A percentile compares a stretch with the other conserved stretches of the same genome.
phyloP scores from a whole-genome alignment of 2,329 filamentous ascomycete genomes.

The Fusarium haematococcum region DNA sequence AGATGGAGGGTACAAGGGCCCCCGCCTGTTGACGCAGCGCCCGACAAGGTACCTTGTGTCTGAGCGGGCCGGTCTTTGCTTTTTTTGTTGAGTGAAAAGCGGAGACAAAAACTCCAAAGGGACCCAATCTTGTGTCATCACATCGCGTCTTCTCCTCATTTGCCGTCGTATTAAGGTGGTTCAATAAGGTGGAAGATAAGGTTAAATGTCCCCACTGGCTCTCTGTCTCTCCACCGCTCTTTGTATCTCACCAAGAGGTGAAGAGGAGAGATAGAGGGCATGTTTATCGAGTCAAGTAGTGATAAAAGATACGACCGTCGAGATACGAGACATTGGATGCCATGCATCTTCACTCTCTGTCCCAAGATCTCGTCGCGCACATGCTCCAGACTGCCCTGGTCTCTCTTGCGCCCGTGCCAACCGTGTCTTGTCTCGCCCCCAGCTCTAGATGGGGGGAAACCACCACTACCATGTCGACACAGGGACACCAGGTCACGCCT shows the following conservation, averaged over 20 bases:
- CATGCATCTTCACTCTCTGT: neutral
- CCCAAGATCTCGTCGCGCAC: neutral
- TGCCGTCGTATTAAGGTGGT: constrained; percentile 4
- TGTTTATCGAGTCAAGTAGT: neutral
- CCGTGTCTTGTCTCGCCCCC: neutral
- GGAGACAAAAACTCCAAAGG: constrained; percentile 1
- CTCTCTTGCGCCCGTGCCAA: neutral
- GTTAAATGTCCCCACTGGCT: constrained; percentile 33
- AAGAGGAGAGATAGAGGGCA: neutral
- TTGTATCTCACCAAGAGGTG: neutral
- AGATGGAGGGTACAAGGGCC: constrained; percentile 26
- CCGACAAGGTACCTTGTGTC: constrained; percentile 5
- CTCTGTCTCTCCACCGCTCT: constrained; percentile 4
- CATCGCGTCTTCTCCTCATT: constrained; percentile 29
- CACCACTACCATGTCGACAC: neutral
- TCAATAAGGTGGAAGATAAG: constrained; percentile 28
- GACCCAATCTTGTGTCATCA: constrained; percentile 25
- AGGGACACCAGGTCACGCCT: neutral
- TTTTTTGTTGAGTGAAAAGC: constrained; percentile 8
- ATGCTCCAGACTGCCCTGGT: neutral
- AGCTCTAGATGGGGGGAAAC: neutral
- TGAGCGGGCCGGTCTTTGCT: neutral
- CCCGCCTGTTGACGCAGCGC: constrained; percentile 2
- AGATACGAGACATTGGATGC: neutral
- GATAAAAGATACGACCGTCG: neutral